phyloP scores from a whole-genome alignment of 345 rosid species.

The Hypericum androsaemum region DNA sequence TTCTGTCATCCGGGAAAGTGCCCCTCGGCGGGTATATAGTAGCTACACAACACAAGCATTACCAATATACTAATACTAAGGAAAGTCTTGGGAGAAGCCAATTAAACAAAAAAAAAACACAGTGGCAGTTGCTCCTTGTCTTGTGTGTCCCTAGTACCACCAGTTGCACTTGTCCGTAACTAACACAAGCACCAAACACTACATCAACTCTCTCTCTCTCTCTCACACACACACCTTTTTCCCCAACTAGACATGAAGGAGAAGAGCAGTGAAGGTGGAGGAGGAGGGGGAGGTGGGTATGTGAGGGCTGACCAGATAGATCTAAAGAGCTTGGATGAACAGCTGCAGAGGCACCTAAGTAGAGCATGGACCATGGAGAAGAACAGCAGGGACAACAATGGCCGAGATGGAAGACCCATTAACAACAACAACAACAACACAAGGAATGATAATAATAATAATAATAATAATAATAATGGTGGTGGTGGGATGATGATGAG shows the following conservation, averaged over 20 bases:
- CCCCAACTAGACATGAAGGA: slow-evolving; percentile 9
- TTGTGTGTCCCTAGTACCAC: no score
- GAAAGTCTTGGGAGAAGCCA: not conserved
- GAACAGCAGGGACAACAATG: slow-evolving; percentile 11
- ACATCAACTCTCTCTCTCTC: slow-evolving; percentile 3
- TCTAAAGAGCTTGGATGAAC: slow-evolving; percentile 30
- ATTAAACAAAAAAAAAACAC: not conserved
- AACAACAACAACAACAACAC: not conserved
- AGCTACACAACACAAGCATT: no score
- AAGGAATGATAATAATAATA: no score
- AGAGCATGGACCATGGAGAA: slow-evolving; percentile 19
- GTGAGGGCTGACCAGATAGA: slow-evolving; percentile 28
- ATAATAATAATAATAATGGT: no score
- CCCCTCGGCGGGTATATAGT: no score
- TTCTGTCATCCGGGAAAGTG: no score
- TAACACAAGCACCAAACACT: no score
- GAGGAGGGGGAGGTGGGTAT: slow-evolving; percentile 17
- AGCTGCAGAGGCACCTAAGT: slow-evolving; percentile 20
- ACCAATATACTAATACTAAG: no score
- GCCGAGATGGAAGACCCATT: slow-evolving; percentile 6
- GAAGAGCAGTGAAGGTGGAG: slow-evolving; percentile 19
- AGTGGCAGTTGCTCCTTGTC: no score
- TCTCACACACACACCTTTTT: not conserved
- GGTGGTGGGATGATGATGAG: not conserved
- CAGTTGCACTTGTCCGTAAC: no score